These are phyloP conservation scores for Neofusicoccum umdonicola DNA, from an alignment of 2,329 filamentous ascomycete genomes.

Conservation along the genomic window DNA sequence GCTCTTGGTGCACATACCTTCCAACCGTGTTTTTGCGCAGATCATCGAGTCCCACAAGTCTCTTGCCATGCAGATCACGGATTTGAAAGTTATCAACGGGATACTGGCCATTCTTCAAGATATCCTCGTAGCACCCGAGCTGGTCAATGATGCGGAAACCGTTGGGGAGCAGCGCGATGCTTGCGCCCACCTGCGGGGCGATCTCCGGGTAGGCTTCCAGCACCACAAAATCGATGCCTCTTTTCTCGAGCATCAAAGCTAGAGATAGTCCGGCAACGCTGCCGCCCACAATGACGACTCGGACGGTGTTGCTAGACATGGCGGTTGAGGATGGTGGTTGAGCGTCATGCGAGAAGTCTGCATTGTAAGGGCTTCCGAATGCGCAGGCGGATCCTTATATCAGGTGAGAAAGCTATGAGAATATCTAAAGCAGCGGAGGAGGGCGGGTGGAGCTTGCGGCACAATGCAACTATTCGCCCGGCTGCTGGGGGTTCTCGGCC, in stretches of 20 bases:
- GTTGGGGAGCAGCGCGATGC: slow-evolving; percentile 22
- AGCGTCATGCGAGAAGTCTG: no score
- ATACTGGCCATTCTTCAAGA: neutral
- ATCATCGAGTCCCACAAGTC: neutral
- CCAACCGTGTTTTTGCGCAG: neutral
- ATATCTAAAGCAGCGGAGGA: no score
- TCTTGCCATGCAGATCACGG: neutral
- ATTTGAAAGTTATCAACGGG: neutral
- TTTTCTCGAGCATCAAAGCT: neutral
- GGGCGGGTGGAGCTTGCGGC: no score
- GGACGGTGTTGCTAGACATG: neutral
- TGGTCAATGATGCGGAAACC: slow-evolving; percentile 28
- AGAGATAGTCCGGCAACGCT: slow-evolving; percentile 3
- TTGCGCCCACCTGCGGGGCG: slow-evolving; percentile 23
- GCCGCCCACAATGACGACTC: slow-evolving; percentile 16
- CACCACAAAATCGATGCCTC: slow-evolving; percentile 17
- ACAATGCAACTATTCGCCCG: no score
- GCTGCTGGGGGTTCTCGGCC: no score
- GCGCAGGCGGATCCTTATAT: no score
- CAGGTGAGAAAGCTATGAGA: no score
- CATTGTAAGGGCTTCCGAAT: no score
- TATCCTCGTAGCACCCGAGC: slow-evolving; percentile 20
- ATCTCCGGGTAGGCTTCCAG: slow-evolving; percentile 23
- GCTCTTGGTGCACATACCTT: neutral
- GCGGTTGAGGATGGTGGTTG: no score